Base-by-base conservation (phyloP, 352 stramenopile genomes). In the Phytopythium ostracodes region DNA sequence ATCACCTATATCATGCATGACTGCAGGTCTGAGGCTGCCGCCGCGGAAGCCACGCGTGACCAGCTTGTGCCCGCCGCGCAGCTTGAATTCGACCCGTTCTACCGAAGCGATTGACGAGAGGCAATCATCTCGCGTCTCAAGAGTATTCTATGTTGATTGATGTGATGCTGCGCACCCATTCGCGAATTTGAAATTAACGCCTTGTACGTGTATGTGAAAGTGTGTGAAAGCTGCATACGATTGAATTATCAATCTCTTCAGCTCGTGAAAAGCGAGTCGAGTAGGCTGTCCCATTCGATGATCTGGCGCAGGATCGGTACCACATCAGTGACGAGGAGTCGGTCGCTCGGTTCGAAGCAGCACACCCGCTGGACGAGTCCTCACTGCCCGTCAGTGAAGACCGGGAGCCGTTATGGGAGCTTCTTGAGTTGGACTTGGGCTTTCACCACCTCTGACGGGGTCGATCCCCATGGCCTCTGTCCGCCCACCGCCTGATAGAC, bases 1-100 rank as follows among this genome's bases (percentile, higher is more conserved):
- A 47, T 47, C 33, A 11, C 33, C 33, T 15, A 10, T 38, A 38
- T 38, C 14, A n/a, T 22, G 14, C 4, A 5, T 15, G 4, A 25
- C 24, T n/a, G 22, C 24, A 52, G 46, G 46, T 33, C 46, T 7
- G 46, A 52, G n/a, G 46, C 22, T 10, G 46, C 46, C 4, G 46
- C 46, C 5, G 46, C 46, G 11, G 46, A 52, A 29, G 46, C 22
- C 5, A 14, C 46, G 12, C 46, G 46, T 0, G 70, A 78, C 43
- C 61, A 81, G 29, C 63, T 76, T 15, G 46, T 73, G 7, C 66
- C 66, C 17, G 50, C 62, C 6, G 44, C 64, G 31, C 64, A 77
- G 52, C 71, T 87, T 11, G 77, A 84, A 43, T 63, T 73, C 14
- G 77, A 87, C 49, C 65, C 77, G 27, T 82, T 79, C 59, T 82